Percentiles rank a stretch among this genome's conserved stretches.
Evolutionary conservation across 1,284 basidiomycete species (phyloP).

Genomic region (Leccinum subrobustum): DNA sequence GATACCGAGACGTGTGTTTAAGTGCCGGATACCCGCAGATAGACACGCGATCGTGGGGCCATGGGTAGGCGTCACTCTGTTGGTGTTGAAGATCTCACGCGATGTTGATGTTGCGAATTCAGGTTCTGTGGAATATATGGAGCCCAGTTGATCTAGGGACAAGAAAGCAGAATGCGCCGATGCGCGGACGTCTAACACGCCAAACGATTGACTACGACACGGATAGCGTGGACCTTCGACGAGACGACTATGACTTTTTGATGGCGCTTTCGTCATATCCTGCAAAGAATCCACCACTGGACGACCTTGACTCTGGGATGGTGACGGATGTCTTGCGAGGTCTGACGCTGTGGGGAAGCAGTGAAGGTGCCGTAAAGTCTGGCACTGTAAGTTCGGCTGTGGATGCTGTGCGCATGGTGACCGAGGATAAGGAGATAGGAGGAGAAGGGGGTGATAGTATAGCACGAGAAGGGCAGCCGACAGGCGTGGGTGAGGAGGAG

Average conservation of each 20-base stretch:
- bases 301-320: slow-evolving; percentile 41
- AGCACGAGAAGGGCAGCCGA: neutral
- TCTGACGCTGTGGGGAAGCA: slow-evolving; percentile 40
- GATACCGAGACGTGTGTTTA: slow-evolving; percentile 41
- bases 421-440: neutral
- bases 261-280: slow-evolving; percentile 38
- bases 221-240: slow-evolving; percentile 17
- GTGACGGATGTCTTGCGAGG: slow-evolving; percentile 44
- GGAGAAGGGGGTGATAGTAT: neutral
- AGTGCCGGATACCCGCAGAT: slow-evolving; percentile 43
- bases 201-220: slow-evolving; percentile 15
- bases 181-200: slow-evolving; percentile 30
- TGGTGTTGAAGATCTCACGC: slow-evolving; percentile 6
- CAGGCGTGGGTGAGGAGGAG: slow-evolving; percentile 25
- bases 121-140: slow-evolving; percentile 49
- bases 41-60: slow-evolving; percentile 50
- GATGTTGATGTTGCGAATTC: slow-evolving; percentile 2
- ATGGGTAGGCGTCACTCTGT: slow-evolving; percentile 44
- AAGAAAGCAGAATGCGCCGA: slow-evolving; percentile 36
- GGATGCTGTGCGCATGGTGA: neutral
- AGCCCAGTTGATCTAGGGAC: slow-evolving; percentile 39
- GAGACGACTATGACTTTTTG: slow-evolving; percentile 48
- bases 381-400: neutral
- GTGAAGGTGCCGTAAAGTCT: slow-evolving; percentile 4
- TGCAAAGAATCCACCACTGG: slow-evolving; percentile 34